A percentile compares a stretch with the other conserved stretches of the same genome.
These are phyloP conservation scores for Schoenoplectus triqueter DNA, from an alignment of 202 grass and related monocot species.

Conservation along the genomic window DNA sequence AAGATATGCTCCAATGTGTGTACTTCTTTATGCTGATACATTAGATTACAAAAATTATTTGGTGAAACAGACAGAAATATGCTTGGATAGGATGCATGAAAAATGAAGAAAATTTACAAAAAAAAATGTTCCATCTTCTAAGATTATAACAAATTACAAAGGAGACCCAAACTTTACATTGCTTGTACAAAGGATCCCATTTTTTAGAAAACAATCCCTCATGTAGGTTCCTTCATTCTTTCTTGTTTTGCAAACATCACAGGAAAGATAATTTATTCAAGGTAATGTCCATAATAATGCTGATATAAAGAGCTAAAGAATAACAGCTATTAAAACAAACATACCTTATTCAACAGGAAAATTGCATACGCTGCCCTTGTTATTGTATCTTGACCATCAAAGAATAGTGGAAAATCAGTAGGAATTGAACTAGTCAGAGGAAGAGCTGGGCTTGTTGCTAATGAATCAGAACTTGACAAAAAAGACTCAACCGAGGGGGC, in stretches of 20 bases:
- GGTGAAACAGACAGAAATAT: background rate
- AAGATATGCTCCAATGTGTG: background rate
- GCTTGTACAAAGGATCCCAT: background rate
- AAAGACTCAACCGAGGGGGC: slow-evolving; percentile 62
- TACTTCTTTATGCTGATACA: background rate
- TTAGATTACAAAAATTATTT: background rate
- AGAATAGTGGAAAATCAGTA: slow-evolving; percentile 86
- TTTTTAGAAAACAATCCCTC: background rate
- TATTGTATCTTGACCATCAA: slow-evolving; percentile 73
- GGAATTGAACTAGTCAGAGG: slow-evolving; percentile 43
- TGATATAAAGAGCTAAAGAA: slow-evolving; percentile 20
- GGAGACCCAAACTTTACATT: background rate
- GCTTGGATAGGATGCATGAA: slow-evolving; percentile 6
- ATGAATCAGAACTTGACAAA: slow-evolving; percentile 39
- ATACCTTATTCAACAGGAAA: slow-evolving; percentile 97
- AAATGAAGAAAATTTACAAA: background rate
- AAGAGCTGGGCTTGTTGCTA: slow-evolving; percentile 41
- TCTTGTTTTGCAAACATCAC: slow-evolving; percentile 9
- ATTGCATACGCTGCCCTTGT: slow-evolving; percentile 89
- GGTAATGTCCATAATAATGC: background rate
- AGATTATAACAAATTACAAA: background rate
- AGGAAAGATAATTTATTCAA: slow-evolving; percentile 26
- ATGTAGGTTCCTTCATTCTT: background rate
- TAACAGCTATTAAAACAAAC: slow-evolving; percentile 23
- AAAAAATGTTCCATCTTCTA: too few relatives aligned